Conservation (phyloP, 345 rosid genomes). For the Eucalyptus erythrocorys region DNA sequence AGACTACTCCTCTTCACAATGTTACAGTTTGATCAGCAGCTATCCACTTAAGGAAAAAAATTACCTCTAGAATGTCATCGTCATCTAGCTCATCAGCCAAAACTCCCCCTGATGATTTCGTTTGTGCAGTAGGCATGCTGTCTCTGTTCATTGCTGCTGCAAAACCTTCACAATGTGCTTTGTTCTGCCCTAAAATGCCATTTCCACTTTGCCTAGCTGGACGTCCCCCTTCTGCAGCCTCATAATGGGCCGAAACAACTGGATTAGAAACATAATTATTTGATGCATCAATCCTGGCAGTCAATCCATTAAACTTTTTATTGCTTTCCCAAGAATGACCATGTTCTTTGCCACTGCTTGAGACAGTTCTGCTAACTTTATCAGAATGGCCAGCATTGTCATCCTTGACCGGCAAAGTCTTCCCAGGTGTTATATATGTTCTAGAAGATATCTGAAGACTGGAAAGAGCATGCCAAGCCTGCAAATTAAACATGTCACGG, state of each 20-base stretch:
- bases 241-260: not conserved
- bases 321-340: not conserved
- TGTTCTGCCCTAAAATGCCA: not conserved
- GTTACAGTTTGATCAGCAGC: not conserved
- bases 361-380: slow-evolving; percentile 23
- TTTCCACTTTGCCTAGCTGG: not conserved
- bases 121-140: slow-evolving; percentile 7
- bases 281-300: not conserved
- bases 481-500: not conserved
- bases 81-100: slow-evolving; percentile 61
- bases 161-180: slow-evolving; percentile 5
- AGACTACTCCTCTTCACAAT: not conserved
- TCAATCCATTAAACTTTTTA: not conserved
- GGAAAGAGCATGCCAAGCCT: slow-evolving; percentile 92
- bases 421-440: slow-evolving; percentile 62
- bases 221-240: not conserved
- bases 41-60: not conserved
- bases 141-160: slow-evolving; percentile 19
- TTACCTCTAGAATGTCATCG: slow-evolving; percentile 81
- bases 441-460: slow-evolving; percentile 43
- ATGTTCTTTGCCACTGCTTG: slow-evolving; percentile 5
- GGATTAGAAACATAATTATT: not conserved
- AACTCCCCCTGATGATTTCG: slow-evolving; percentile 16
- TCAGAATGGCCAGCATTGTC: slow-evolving; percentile 8
- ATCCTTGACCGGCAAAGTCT: slow-evolving; percentile 34